A percentile compares a stretch with the other conserved stretches of the same genome.
These are phyloP conservation scores for Phytophthora tubulina DNA, from an alignment of 352 stramenopile genomes.

Conservation along the genomic window DNA sequence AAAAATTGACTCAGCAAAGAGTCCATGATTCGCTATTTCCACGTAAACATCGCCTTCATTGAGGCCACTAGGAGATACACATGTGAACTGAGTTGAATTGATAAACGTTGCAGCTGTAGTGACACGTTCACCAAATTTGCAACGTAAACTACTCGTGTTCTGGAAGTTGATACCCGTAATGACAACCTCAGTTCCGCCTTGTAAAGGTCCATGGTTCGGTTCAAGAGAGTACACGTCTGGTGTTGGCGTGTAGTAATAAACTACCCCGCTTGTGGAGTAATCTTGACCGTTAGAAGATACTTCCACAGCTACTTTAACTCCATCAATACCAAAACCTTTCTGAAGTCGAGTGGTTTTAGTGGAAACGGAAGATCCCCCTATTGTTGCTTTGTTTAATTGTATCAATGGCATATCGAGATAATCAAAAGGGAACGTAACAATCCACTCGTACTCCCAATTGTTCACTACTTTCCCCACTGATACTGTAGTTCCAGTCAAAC, in stretches of 20 bases:
- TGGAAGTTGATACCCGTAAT: conserved; percentile 81
- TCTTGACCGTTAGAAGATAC: conserved; percentile 91
- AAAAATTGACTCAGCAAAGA: conserved; percentile 47
- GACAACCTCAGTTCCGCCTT: conserved; percentile 87
- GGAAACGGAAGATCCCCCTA: conserved; percentile 29
- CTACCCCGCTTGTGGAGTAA: conserved; percentile 57
- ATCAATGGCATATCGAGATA: conserved; percentile 53
- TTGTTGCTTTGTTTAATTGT: conserved; percentile 29
- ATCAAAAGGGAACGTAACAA: conserved; percentile 49
- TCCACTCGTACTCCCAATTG: conserved; percentile 55
- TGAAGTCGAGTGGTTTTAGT: conserved; percentile 35
- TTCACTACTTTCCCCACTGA: conserved; percentile 28
- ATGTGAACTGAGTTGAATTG: conserved; percentile 74
- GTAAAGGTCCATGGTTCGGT: conserved; percentile 79
- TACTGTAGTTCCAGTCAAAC: conserved; percentile 67
- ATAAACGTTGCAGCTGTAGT: conserved; percentile 64
- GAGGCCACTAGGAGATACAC: conserved; percentile 63
- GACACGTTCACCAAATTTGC: conserved; percentile 65
- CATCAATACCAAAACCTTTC: conserved; percentile 52
- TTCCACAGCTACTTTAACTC: conserved; percentile 83
- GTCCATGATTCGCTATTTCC: conserved; percentile 78
- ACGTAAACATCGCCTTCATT: conserved; percentile 55
- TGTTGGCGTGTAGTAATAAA: conserved; percentile 77
- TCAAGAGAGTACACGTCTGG: conserved; percentile 65
- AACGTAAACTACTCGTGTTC: conserved; percentile 74